phyloP scores from a whole-genome alignment of 805 yeast species.

The Debaryomyces prosopidis region DNA sequence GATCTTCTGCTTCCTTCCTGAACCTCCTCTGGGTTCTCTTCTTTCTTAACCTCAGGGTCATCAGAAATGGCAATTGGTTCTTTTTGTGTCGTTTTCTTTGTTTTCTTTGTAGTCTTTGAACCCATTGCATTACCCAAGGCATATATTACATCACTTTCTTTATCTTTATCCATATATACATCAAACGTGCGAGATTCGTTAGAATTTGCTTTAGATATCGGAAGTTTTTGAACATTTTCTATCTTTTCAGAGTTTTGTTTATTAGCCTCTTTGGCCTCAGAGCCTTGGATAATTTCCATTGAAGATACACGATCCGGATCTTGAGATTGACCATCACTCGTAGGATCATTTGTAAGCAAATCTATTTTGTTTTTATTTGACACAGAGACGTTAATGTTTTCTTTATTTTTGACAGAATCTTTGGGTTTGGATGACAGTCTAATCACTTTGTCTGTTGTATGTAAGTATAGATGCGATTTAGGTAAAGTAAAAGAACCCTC shows the following conservation, averaged over 20 bases:
- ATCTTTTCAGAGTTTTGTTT: too few species aligned
- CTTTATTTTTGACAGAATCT: neutral
- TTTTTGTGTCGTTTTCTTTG: slow-evolving; percentile 2
- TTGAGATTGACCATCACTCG: too few species aligned
- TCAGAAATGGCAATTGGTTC: too few species aligned
- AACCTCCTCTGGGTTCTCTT: neutral
- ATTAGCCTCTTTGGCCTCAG: too few species aligned
- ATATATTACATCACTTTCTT: neutral
- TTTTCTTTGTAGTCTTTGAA: slow-evolving; percentile 1
- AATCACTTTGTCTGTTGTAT: neutral
- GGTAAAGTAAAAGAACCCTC: neutral
- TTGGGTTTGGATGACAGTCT: neutral
- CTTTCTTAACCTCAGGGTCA: neutral
- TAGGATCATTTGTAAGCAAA: too few species aligned
- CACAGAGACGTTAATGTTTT: too few species aligned
- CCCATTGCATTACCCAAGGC: neutral
- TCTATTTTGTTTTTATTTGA: too few species aligned
- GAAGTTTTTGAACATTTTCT: too few species aligned
- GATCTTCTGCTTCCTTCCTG: slow-evolving; percentile 25
- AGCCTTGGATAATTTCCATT: too few species aligned
- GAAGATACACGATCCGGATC: too few species aligned
- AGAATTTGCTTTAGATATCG: neutral
- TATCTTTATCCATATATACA: neutral
- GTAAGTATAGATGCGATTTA: neutral
- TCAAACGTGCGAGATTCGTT: slow-evolving; percentile 1